A percentile compares a stretch with the other conserved stretches of the same genome.
These are phyloP conservation scores for Geotrichum histeridarum DNA, from an alignment of 1,139 yeast genomes.

Conservation along the genomic window DNA sequence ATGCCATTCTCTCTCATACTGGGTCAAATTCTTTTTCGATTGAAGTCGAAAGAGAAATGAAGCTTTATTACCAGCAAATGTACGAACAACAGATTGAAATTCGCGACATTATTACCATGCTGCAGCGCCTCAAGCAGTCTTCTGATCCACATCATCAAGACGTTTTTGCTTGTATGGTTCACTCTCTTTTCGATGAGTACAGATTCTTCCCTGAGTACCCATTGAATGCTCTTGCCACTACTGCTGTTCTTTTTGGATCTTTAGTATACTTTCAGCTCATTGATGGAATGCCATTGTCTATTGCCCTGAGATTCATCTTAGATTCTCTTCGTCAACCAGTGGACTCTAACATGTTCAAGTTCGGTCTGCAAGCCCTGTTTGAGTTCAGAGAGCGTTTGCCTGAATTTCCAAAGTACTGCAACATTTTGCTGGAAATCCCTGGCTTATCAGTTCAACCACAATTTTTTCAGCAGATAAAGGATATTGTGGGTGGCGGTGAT, in stretches of 20 bases:
- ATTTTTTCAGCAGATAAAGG: constrained; percentile 65
- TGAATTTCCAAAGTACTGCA: constrained; percentile 86
- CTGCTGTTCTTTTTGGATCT: constrained; percentile 92
- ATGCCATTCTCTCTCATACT: constrained; percentile 67
- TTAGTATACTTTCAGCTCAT: constrained; percentile 77
- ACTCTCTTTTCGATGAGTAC: constrained; percentile 89
- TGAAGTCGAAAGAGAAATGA: constrained; percentile 90
- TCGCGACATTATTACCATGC: constrained; percentile 79
- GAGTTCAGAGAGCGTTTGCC: constrained; percentile 81
- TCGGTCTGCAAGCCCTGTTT: constrained; percentile 90
- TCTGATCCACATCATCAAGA: constrained; percentile 89
- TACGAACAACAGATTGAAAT: constrained; percentile 88
- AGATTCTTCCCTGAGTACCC: constrained; percentile 95
- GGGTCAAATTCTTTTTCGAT: constrained; percentile 53
- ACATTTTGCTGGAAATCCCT: constrained; percentile 72
- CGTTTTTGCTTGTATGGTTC: constrained; percentile 97
- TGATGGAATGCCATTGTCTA: constrained; percentile 85
- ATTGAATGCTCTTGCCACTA: constrained; percentile 85
- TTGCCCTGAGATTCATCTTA: constrained; percentile 81
- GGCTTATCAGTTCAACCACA: constrained; percentile 77
- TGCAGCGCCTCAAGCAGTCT: constrained; percentile 68
- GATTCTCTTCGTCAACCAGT: constrained; percentile 85
- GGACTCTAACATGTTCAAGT: constrained; percentile 89
- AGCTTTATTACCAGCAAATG: constrained; percentile 85
- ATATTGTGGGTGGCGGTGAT: constrained; percentile 45